Evolutionary conservation across 2,329 filamentous ascomycete genomes (phyloP), one percentile per base, ranked within the genome.

Genomic region (Nothomitra cinnamomea): DNA sequence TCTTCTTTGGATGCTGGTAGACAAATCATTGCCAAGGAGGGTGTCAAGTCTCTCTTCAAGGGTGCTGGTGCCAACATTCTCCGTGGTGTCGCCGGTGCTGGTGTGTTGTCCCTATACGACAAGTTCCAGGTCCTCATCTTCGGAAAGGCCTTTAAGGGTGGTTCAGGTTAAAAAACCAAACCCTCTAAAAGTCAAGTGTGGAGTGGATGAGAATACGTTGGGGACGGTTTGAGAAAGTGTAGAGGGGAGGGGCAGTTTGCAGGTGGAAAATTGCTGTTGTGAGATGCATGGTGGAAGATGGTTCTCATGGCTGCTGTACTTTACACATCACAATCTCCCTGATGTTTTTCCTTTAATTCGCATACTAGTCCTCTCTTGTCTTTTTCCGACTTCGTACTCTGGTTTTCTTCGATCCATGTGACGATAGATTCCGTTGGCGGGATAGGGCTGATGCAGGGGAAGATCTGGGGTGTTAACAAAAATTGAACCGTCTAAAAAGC

Each of bases 11-110:
- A 98, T 76, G 92, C 92, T 70, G 89, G 82, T 75, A 80, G 79
- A 75, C 87, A 96, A 83, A 98, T 98, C 70, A 73, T 96, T 69
- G 89, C 89, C 78, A 87, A 86, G 77, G 92, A 96, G 81, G 92
- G 92, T 82, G 77, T 94, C 76, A 86, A 82, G 78, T 98, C 92
- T 68, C 90, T 98, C 76, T 98, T 98, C 89, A 98, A 98, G 87
- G 92, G 92, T 89, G 92, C 92, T 72, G 92, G 92, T 87, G 92
- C 92, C 83, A 98, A 98, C 87, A 98, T 98, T 71, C 92, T 98
- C 78, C 92, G 92, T 95, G 94, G 92, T 95, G 92, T 98, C 70
- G 92, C 92, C 70, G 94, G 92, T 87, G 92, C 92, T 79, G 92
- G 92, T 98, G 92, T 98, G 72, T 82, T 98, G 72, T 98, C 92